These are phyloP conservation scores for Peronosclerospora sorghi DNA, from an alignment of 352 stramenopile species.

Conservation along the genomic window DNA sequence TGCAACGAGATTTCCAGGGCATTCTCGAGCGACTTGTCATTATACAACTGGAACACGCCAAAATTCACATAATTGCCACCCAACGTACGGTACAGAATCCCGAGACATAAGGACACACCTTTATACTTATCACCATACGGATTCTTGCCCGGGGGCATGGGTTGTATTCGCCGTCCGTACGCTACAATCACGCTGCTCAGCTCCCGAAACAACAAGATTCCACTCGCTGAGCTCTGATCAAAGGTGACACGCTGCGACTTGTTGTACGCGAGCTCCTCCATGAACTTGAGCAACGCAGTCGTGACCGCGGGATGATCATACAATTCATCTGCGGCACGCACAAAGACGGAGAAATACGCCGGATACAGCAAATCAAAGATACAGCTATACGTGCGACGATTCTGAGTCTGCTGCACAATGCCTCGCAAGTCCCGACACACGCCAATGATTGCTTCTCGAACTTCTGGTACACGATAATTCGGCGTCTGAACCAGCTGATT, in stretches of 20 bases:
- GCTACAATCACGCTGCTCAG: slow-evolving; percentile 93
- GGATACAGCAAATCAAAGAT: slow-evolving; percentile 98
- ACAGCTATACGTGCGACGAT: slow-evolving; percentile 91
- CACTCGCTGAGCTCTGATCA: slow-evolving; percentile 94
- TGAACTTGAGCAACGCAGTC: slow-evolving; percentile 94
- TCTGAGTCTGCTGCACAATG: slow-evolving; percentile 94
- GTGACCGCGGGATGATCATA: slow-evolving; percentile 90
- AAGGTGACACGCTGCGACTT: slow-evolving; percentile 97
- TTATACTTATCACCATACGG: slow-evolving; percentile 97
- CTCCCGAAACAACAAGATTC: slow-evolving; percentile 96
- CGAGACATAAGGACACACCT: slow-evolving; percentile 90
- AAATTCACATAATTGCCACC: slow-evolving; percentile 98
- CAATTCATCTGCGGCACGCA: slow-evolving; percentile 90
- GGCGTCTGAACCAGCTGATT: slow-evolving; percentile 72
- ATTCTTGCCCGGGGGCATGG: slow-evolving; percentile 69
- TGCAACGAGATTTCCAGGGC: slow-evolving; percentile 92
- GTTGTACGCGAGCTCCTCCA: slow-evolving; percentile 91
- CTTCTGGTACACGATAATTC: slow-evolving; percentile 60
- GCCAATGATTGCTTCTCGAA: slow-evolving; percentile 89
- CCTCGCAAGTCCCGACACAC: slow-evolving; percentile 94
- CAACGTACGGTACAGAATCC: slow-evolving; percentile 79
- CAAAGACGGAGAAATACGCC: slow-evolving; percentile 91
- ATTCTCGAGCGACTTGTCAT: slow-evolving; percentile 91
- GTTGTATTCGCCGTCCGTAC: slow-evolving; percentile 87
- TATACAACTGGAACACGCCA: slow-evolving; percentile 98